Evolutionary conservation across 2,329 filamentous ascomycete genomes (phyloP), one percentile per base, ranked within the genome.

Genomic region (Geoglossum cookeanum): DNA sequence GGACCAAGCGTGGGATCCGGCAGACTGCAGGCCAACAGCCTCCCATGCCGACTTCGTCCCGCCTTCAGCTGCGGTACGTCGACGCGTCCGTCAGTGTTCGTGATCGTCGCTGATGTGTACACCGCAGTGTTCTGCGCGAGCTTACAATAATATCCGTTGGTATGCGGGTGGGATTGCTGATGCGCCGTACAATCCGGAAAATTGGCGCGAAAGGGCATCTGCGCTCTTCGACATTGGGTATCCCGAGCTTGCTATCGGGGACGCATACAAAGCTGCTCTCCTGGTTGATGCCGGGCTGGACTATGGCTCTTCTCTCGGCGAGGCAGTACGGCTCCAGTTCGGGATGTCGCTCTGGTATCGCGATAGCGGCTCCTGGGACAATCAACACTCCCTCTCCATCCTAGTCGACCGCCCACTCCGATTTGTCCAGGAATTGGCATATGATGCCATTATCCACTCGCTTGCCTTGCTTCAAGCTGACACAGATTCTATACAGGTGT

Each of bases 331-430:
- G 49, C 58, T 66, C 61, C 56, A 65, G 56, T 62, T 63, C 57
- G 57, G 61, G 47, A 60, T 63, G 58, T 61, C 65, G 61, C 60
- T 59, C 22, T 57, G 62, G 55, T 55, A 60, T 13, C 61, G 60
- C n/a, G 61, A 65, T 48, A n/a, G 63, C 61, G 3, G 59, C 48
- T 64, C 42, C 45, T 63, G 29, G 63, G 64, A 35, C 58, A 42
- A 5, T 62, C 61, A 52, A 57, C 58, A 60, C n/a, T 57, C 57
- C 5, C 59, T 59, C 15, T 13, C 27, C 3, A 15, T 15, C 3
- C 15, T 13, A 4, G 33, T 51, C 4, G 3, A 30, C 8, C 1
- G 2, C 27, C 32, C 15, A 6, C 27, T 51, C 48, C 11, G 27
- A 33, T 8, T 6, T 3, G 6, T 51, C 6, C 27, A 33, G 32